Conservation (phyloP, 495 filamentous ascomycete species). For the Mycothermus thermophilus region DNA sequence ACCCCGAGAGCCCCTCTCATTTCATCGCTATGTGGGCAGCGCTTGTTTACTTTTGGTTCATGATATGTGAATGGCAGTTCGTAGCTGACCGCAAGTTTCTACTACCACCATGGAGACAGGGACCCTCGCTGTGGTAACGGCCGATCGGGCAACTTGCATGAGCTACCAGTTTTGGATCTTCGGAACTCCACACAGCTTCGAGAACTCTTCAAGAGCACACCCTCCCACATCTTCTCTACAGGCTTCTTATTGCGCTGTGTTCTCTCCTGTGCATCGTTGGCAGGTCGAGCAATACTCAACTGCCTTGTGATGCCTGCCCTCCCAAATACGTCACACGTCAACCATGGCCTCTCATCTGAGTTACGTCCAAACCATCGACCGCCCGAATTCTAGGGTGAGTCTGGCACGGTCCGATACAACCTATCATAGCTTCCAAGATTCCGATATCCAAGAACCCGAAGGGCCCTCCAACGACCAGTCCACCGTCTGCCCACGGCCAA, state of each 20-base stretch:
- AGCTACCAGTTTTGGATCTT: no score
- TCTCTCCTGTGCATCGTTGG: constrained; percentile 1
- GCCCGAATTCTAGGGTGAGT: constrained; percentile 28
- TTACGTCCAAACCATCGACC: constrained; percentile 16
- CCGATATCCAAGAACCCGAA: constrained; percentile 23
- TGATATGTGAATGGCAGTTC: no score
- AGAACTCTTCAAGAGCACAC: no score
- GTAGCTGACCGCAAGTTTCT: constrained; percentile 13
- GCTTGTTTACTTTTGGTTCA: constrained; percentile 10
- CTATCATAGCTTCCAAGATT: constrained; percentile 35
- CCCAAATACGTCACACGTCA: neutral
- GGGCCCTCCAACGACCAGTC: constrained; percentile 4
- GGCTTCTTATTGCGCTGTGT: constrained; percentile 5
- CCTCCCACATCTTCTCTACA: no score
- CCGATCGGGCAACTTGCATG: no score
- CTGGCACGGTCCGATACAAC: constrained; percentile 28
- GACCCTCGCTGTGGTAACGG: constrained; percentile 4
- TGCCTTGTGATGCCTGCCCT: constrained; percentile 10
- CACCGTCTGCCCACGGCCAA: constrained; percentile 2
- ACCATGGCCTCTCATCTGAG: constrained; percentile 16
- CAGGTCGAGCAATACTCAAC: neutral
- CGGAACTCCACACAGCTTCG: no score
- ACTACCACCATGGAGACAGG: neutral
- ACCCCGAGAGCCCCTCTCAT: no score
- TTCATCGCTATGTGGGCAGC: no score